Evolutionary conservation across 441 rosid species (phyloP).

Genomic region (Pelargonium citronellum): DNA sequence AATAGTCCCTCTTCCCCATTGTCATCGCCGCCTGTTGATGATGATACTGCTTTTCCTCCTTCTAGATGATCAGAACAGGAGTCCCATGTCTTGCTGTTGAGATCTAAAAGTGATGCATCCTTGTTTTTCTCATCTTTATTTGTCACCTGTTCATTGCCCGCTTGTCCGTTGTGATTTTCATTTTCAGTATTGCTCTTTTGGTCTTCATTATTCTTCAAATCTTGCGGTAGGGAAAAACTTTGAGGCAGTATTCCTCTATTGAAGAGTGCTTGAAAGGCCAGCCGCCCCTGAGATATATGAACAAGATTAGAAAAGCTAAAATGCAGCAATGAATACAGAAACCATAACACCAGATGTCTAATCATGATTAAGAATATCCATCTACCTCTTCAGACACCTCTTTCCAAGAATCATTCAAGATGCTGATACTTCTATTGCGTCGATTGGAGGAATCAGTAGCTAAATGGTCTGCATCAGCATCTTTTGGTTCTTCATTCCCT

Average conservation of each 20-base stretch:
- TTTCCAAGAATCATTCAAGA: constrained; percentile 64
- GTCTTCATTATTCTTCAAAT: constrained; percentile 24
- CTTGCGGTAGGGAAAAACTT: constrained; percentile 71
- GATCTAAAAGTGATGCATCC: constrained; percentile 39
- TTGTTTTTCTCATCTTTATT: constrained; percentile 23
- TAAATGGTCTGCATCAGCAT: constrained; percentile 42
- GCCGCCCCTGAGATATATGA: constrained; percentile 51
- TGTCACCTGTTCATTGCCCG: not conserved
- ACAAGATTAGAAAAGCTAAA: constrained; percentile 10
- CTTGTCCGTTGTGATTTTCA: constrained; percentile 21
- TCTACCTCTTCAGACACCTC: constrained; percentile 85
- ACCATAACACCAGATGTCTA: not conserved
- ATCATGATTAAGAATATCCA: not conserved
- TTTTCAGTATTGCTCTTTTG: constrained; percentile 33
- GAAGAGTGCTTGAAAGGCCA: constrained; percentile 89
- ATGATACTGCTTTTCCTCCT: constrained; percentile 33
- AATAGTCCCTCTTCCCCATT: constrained; percentile 37
- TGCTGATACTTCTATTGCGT: constrained; percentile 49
- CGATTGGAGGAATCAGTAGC: constrained; percentile 45
- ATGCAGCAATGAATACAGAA: constrained; percentile 10
- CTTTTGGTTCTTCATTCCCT: constrained; percentile 47
- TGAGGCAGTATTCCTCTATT: constrained; percentile 77
- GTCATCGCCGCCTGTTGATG: constrained; percentile 22
- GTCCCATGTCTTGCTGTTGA: constrained; percentile 35
- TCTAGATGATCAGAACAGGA: constrained; percentile 29